A percentile compares a stretch with the other conserved stretches of the same genome.
Conservation (phyloP, 2,329 filamentous ascomycete genomes). For the Cryphonectria japonica region DNA sequence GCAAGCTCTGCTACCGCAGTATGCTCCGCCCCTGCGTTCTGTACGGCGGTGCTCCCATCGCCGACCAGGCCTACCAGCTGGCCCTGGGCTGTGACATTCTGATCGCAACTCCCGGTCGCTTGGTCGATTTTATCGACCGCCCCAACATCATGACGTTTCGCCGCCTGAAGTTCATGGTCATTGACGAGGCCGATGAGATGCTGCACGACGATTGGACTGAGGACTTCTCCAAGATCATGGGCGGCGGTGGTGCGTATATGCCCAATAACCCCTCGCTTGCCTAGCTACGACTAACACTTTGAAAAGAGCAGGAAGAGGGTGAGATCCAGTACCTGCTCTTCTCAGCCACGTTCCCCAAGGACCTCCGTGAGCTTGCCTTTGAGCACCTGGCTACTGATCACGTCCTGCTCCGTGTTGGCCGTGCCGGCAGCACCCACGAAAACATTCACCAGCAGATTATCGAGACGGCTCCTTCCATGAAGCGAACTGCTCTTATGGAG, state of each 20-base stretch:
- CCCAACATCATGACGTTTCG: constrained; percentile 70
- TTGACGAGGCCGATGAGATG: constrained; percentile 97
- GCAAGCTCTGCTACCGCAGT: constrained; percentile 90
- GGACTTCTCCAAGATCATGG: constrained; percentile 75
- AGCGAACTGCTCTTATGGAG: constrained; percentile 73
- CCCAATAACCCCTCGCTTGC: background rate
- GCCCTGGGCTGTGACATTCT: constrained; percentile 86
- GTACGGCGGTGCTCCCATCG: constrained; percentile 81
- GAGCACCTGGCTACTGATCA: constrained; percentile 75
- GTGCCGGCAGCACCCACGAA: constrained; percentile 77
- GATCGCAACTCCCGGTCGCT: constrained; percentile 83
- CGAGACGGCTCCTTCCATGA: constrained; percentile 65
- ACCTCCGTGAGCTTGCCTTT: constrained; percentile 74
- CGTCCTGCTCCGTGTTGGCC: constrained; percentile 82
- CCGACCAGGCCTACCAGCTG: constrained; percentile 72
- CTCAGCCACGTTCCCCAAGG: constrained; percentile 90
- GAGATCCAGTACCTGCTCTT: constrained; percentile 79
- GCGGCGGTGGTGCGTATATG: constrained; percentile 72
- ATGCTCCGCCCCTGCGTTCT: constrained; percentile 91
- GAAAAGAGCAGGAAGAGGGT: constrained; percentile 73
- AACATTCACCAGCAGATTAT: constrained; percentile 84
- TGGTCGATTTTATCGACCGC: constrained; percentile 81
- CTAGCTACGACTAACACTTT: constrained; percentile 33
- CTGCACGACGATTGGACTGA: constrained; percentile 78
- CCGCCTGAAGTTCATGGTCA: constrained; percentile 78